These are phyloP conservation scores for Pythium aquatile DNA, from an alignment of 352 stramenopile species.

Conservation along the genomic window DNA sequence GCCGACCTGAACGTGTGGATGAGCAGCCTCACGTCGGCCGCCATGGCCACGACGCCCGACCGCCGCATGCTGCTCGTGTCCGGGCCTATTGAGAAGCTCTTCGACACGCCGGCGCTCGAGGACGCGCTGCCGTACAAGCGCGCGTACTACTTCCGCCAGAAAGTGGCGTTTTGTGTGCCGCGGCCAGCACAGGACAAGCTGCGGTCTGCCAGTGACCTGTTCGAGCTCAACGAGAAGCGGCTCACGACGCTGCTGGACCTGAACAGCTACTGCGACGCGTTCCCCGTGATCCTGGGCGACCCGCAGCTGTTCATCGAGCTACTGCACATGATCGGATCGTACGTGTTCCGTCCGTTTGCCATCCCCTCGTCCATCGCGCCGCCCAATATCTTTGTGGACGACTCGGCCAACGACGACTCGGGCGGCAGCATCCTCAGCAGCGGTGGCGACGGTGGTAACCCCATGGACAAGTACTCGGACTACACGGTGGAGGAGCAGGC, in stretches of 20 bases:
- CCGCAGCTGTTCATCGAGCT: constrained; percentile 81
- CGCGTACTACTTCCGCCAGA: constrained; percentile 83
- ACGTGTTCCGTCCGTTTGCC: constrained; percentile 82
- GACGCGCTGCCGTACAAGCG: constrained; percentile 81
- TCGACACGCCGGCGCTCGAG: constrained; percentile 76
- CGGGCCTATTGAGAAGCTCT: constrained; percentile 60
- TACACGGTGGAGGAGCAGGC: constrained; percentile 82
- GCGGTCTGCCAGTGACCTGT: constrained; percentile 57
- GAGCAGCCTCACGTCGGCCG: constrained; percentile 79
- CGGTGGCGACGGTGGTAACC: constrained; percentile 51
- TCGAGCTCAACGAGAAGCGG: constrained; percentile 82
- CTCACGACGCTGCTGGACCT: constrained; percentile 81
- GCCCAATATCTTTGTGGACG: constrained; percentile 83
- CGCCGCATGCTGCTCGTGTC: constrained; percentile 64
- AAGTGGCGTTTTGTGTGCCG: constrained; percentile 79
- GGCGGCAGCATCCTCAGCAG: constrained; percentile 9
- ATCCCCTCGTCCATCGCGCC: constrained; percentile 47
- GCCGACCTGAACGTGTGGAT: constrained; percentile 83
- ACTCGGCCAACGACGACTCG: constrained; percentile 58
- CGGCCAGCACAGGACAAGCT: constrained; percentile 44
- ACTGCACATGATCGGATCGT: constrained; percentile 73
- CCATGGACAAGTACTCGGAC: constrained; percentile 83
- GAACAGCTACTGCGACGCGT: constrained; percentile 84
- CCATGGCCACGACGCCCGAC: constrained; percentile 70
- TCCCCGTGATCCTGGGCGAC: constrained; percentile 78